Conservation (phyloP, 768 basidiomycete genomes). For the Leccinellum albellum region DNA sequence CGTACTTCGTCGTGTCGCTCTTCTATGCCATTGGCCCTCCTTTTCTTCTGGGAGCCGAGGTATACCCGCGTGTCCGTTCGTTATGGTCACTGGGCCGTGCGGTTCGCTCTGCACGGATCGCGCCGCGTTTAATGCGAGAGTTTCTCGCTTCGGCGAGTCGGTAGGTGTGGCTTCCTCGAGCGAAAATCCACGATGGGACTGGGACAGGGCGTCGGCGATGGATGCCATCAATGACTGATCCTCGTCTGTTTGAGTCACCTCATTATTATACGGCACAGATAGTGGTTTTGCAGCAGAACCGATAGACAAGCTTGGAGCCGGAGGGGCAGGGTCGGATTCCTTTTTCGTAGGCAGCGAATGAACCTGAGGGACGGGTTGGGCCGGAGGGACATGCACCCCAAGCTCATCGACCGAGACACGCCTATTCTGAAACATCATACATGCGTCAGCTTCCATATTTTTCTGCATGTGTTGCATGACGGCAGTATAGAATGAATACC, state of each 20-base stretch:
- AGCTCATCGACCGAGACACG: conserved; percentile 28
- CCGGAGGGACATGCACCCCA: conserved; percentile 12
- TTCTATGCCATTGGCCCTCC: conserved; percentile 19
- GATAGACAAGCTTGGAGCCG: conserved; percentile 5
- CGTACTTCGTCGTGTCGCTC: conserved; percentile 27
- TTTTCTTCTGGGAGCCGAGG: conserved; percentile 11
- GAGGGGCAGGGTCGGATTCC: conserved; percentile 29
- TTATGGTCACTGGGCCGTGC: conserved; percentile 13
- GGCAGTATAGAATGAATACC: conserved; percentile 4
- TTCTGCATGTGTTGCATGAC: conserved; percentile 9
- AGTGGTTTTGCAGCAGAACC: conserved; percentile 1
- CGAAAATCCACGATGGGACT: conserved; percentile 22
- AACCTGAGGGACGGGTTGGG: conserved; percentile 37
- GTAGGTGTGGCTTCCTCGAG: conserved; percentile 22
- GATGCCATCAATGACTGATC: conserved; percentile 37
- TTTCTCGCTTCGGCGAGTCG: conserved; percentile 34
- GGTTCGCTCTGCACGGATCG: conserved; percentile 14
- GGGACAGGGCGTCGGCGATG: conserved; percentile 36
- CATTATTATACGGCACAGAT: conserved; percentile 6
- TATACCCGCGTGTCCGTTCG: conserved; percentile 14
- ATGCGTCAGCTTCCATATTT: conserved; percentile 12
- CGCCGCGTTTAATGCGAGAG: conserved; percentile 7
- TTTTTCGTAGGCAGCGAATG: conserved; percentile 60
- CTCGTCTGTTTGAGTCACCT: conserved; percentile 15
- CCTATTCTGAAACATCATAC: conserved; percentile 9